Conservation (phyloP, 106 monocot species). For the Phalaenopsis equestris region DNA sequence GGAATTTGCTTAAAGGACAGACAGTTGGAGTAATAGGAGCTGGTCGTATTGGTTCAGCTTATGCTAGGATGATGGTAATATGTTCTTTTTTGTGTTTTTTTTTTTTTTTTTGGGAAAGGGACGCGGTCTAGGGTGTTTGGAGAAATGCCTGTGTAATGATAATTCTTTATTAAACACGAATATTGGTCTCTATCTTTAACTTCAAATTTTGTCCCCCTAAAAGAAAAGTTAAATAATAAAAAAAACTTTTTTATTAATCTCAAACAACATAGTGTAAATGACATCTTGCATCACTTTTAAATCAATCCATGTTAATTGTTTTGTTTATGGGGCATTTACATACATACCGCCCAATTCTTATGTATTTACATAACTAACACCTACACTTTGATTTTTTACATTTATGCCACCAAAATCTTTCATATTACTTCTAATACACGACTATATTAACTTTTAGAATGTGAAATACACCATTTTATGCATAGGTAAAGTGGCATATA, state of each 20-base stretch:
- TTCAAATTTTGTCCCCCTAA: neutral
- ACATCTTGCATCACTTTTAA: neutral
- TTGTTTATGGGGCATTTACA: too few species aligned
- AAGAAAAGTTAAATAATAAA: neutral
- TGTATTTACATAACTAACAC: too few species aligned
- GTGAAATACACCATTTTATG: too few species aligned
- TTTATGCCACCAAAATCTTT: neutral
- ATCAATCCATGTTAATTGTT: neutral
- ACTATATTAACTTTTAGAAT: too few species aligned
- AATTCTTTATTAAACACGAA: neutral
- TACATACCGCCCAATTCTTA: too few species aligned
- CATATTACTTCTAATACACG: too few species aligned
- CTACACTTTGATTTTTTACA: too few species aligned
- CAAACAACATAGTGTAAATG: neutral
- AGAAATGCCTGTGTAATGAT: neutral
- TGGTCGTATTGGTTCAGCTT: constrained; percentile 96
- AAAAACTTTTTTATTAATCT: neutral
- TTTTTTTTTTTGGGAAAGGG: neutral
- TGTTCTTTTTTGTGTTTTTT: neutral
- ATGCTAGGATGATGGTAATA: constrained; percentile 98
- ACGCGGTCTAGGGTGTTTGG: neutral
- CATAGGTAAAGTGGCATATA: too few species aligned
- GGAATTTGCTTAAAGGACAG: constrained; percentile 95
- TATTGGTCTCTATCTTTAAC: neutral
- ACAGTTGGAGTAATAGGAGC: constrained; percentile 98